phyloP scores from a whole-genome alignment of 306 rosid species.

The Inga leiocalycina region DNA sequence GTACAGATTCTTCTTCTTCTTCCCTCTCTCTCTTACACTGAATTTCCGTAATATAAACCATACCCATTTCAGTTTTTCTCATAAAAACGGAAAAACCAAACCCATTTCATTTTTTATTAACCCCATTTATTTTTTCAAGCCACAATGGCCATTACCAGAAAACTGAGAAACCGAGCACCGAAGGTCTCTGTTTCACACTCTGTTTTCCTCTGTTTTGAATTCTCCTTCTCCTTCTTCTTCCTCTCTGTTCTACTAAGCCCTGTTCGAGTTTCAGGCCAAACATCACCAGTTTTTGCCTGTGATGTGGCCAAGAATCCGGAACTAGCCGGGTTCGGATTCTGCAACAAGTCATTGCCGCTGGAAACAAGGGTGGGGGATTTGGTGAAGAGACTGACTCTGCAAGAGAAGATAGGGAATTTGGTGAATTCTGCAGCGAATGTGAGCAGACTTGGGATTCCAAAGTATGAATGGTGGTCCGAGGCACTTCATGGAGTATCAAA shows the following conservation, averaged over 20 bases:
- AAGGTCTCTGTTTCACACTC: slow-evolving; percentile 54
- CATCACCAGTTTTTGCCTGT: slow-evolving; percentile 66
- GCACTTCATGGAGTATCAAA: slow-evolving; percentile 58
- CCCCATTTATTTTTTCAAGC: neutral
- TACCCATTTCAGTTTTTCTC: slow-evolving; percentile 22
- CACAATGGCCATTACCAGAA: slow-evolving; percentile 46
- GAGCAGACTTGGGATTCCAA: slow-evolving; percentile 63
- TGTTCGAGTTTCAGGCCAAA: slow-evolving; percentile 47
- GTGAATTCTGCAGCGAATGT: slow-evolving; percentile 52
- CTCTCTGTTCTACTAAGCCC: slow-evolving; percentile 3
- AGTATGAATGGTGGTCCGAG: slow-evolving; percentile 62
- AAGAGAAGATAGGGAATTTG: slow-evolving; percentile 50
- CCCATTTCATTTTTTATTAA: slow-evolving; percentile 15
- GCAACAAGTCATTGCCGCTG: slow-evolving; percentile 49
- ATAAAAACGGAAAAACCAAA: slow-evolving; percentile 24
- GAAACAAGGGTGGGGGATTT: slow-evolving; percentile 44
- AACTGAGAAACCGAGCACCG: slow-evolving; percentile 39
- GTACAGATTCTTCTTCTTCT: slow-evolving; percentile 31
- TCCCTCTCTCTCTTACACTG: neutral
- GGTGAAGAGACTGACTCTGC: slow-evolving; percentile 48
- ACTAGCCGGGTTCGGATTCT: slow-evolving; percentile 52
- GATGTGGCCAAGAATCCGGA: slow-evolving; percentile 46
- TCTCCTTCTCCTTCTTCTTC: neutral
- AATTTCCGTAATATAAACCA: slow-evolving; percentile 6
- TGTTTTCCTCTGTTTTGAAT: slow-evolving; percentile 44